phyloP scores from a whole-genome alignment of 2,329 filamentous ascomycete genomes.

The Colletotrichum liaoningense region DNA sequence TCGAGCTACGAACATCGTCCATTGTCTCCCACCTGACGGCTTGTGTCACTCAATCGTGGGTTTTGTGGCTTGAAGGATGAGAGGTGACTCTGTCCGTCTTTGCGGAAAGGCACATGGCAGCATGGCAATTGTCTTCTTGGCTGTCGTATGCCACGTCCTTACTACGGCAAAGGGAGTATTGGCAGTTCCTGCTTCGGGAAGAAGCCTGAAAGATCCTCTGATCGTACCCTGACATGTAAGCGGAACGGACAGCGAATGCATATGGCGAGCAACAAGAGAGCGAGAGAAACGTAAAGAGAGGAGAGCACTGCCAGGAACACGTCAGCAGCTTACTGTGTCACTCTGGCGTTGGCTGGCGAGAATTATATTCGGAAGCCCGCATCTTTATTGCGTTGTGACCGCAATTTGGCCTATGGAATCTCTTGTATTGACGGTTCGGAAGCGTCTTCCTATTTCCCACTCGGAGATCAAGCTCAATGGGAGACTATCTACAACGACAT shows the following conservation, averaged over 20 bases:
- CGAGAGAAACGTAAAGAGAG: not conserved
- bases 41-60: conserved; percentile 10
- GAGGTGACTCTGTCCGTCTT: conserved; percentile 12
- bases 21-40: not conserved
- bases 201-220: not conserved
- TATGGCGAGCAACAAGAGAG: not conserved
- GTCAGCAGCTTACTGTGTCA: not conserved
- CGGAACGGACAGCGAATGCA: not conserved
- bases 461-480: not conserved
- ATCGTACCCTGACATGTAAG: too few relatives aligned
- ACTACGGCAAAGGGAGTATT: not conserved
- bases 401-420: not conserved
- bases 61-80: conserved; percentile 15
- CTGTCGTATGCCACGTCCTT: conserved; percentile 11
- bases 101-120: conserved; percentile 30
- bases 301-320: not conserved
- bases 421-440: not conserved
- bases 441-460: not conserved
- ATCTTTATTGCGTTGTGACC: not conserved
- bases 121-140: conserved; percentile 26
- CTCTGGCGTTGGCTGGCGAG: not conserved
- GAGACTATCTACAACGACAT: not conserved
- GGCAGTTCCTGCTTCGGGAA: not conserved
- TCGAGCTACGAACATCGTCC: not conserved
- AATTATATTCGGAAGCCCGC: not conserved